Evolutionary conservation across 352 stramenopile species (phyloP), one percentile per base, ranked within the genome.

Genomic region (Saprolegnia parasitica): DNA sequence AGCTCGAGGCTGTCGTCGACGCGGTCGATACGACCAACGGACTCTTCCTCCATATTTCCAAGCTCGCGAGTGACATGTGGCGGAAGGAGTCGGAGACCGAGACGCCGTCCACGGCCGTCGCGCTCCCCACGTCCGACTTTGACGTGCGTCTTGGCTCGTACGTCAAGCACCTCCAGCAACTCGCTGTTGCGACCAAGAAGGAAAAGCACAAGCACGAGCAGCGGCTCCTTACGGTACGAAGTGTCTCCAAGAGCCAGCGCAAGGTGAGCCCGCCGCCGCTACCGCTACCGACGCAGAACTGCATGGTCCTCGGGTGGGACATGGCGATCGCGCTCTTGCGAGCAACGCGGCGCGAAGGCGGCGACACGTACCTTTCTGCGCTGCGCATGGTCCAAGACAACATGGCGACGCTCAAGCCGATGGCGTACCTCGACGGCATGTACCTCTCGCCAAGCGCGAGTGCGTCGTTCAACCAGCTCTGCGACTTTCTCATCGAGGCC

Each of bases 171-270:
- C 67, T 95, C 39, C 83, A 93, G 72, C 47, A 60, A 21, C 49
- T 95, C 32, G 92, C 91, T 49, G 81, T 91, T 39, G 60, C 84
- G 46, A 91, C 78, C 0, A 93, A 93, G 74, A 91, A 90, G 46
- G 85, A 93, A 58, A 93, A 91, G 47, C 76, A 89, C 60, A 79
- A 82, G 2, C 79, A 91, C 55, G 87, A 93, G 56, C 87, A 95
- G 55, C 77, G 81, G 5, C 56, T 91, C 0, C 64, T 81, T 35
- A 75, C 83, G 23, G 79, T 81, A 10, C 81, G 83, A 1, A 73
- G 74, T 15, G 78, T 82, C 18, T 80, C 87, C 0, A 84, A 81
- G 32, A 84, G 80, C n/a, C 72, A 91, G 56, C 83, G 84, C 40
- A 91, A 90, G 71, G 76, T 86, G 40, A 77, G 77, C 13, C 86